Evolutionary conservation across 495 filamentous ascomycete genomes (phyloP), one percentile per base, ranked within the genome.

Genomic region (Staphylotrichum longicolle): DNA sequence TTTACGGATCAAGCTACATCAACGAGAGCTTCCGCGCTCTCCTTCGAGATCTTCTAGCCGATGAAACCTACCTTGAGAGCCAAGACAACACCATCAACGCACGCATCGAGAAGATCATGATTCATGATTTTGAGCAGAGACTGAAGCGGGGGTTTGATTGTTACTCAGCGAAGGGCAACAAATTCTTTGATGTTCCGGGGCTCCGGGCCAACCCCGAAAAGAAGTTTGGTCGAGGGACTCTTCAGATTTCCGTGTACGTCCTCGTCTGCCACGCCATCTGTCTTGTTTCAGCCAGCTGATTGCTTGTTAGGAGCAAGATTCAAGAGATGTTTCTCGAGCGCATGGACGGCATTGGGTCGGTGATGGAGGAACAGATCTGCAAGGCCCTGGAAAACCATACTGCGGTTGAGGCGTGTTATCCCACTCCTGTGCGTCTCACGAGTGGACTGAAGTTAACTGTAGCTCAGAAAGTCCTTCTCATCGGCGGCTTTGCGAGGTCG

Each of bases 401-500:
- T 34, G 34, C 60, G 8, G 44, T 60, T 35, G n/a, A 64, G 15
- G 62, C 60, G n/a, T 33, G 48, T 53, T n/a, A n/a, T 32, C 20
- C 42, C 4, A 33, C 41, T 58, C 37, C 30, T 3, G 14, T n/a
- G 3, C 27, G 33, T 35, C 34, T 35, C 39, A 11, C 27, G 20
- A 27, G 20, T 37, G 50, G 39, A 14, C 7, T 6, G 50, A 52
- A 15, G 34, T 14, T 52, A 20, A 52, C 5, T 37, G 50, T 32
- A 7, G 3, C 12, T 9, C 41, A 72, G 70, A 66, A 70, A 70
- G 66, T 74, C 14, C 49, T 72, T 52, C 59, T 74, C 12, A 70
- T 70, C 30, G 70, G 72, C 39, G 72, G 72, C 20, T 74, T 74
- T 63, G 70, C 55, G 12, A 58, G 54, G 7, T 69, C 72, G 14